Conservation (phyloP, 345 rosid species). For the Capsella bursapastoris region DNA sequence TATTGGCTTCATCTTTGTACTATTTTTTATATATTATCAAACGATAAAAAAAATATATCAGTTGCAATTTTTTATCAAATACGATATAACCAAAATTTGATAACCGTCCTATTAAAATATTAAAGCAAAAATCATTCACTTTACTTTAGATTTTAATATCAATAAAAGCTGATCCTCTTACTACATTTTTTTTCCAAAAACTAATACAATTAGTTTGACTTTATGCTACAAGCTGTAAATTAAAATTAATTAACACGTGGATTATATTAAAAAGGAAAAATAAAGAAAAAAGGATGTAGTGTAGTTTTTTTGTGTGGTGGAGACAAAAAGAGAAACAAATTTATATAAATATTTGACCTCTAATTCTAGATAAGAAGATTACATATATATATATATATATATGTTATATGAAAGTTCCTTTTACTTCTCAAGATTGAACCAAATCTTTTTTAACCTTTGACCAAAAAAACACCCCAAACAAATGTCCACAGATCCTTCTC, state of each 20-base stretch:
- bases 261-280: neutral
- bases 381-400: neutral
- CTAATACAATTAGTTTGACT: neutral
- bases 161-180: neutral
- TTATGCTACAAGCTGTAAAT: neutral
- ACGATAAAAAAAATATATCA: too few species aligned
- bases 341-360: neutral
- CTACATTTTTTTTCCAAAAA: neutral
- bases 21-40: too few species aligned
- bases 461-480: neutral
- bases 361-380: neutral
- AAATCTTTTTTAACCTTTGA: neutral
- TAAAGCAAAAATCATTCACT: neutral
- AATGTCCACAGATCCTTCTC: constrained; percentile 32
- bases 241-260: neutral
- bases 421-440: neutral
- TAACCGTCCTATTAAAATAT: neutral
- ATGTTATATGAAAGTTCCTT: neutral
- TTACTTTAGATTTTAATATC: neutral
- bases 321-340: neutral
- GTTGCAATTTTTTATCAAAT: neutral
- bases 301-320: neutral
- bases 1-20: too few species aligned
- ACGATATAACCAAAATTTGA: neutral
- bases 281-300: neutral